phyloP scores from a whole-genome alignment of 2,329 filamentous ascomycete species.

The Ophiostoma sp. region DNA sequence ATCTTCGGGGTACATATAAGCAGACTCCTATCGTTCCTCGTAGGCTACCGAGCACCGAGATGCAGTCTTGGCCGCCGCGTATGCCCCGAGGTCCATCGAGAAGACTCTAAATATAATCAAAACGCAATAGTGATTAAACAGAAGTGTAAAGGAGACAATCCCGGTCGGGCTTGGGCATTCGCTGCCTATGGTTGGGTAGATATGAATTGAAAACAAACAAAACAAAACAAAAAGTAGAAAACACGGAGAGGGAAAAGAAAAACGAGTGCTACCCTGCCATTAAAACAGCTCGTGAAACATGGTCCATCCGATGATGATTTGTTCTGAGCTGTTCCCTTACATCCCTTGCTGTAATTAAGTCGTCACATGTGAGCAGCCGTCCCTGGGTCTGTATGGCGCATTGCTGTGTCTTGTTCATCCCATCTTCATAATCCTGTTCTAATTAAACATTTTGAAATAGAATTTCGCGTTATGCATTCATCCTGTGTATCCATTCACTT shows the following conservation, averaged over 20 bases:
- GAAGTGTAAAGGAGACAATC: too few species aligned
- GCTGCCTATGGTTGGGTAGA: too few species aligned
- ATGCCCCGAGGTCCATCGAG: neutral
- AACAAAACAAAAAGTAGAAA: neutral
- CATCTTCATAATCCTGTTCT: neutral
- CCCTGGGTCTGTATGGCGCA: neutral
- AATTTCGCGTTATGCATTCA: too few species aligned
- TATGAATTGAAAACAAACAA: neutral
- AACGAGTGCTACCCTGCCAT: neutral
- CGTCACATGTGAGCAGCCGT: neutral
- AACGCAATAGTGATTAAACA: neutral
- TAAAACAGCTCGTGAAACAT: neutral
- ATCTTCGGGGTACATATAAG: neutral
- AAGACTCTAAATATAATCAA: neutral
- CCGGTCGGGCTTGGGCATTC: too few species aligned
- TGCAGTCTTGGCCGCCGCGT: neutral
- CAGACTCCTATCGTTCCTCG: too few species aligned
- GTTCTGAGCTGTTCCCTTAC: neutral
- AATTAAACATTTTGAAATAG: too few species aligned
- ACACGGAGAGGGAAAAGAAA: neutral
- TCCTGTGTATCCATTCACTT: too few species aligned
- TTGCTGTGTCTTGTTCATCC: neutral
- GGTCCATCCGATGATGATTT: neutral
- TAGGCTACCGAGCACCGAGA: neutral
- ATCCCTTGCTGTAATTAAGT: neutral